Evolutionary conservation across 768 basidiomycete species (phyloP).

Genomic region (Termitomyces heimii): DNA sequence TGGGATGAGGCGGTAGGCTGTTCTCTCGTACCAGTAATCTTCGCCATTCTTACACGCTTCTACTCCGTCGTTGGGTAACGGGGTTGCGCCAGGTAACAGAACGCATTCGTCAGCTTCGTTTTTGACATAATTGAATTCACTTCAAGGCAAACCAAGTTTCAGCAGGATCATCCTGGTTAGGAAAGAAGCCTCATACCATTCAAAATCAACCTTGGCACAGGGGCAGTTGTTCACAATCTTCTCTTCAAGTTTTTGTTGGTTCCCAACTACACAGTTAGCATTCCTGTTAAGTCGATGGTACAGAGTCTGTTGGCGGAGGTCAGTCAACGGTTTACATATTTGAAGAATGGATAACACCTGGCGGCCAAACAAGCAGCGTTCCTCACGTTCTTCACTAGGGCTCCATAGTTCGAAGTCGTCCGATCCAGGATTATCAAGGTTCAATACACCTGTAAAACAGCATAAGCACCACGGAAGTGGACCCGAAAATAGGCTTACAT

Average conservation of each 20-base stretch:
- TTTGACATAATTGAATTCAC: constrained; percentile 89
- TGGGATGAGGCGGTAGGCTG: constrained; percentile 85
- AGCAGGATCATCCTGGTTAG: neutral
- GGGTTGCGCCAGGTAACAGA: constrained; percentile 59
- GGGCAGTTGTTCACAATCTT: constrained; percentile 64
- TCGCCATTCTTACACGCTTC: constrained; percentile 55
- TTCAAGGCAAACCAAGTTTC: constrained; percentile 21
- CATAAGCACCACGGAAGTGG: constrained; percentile 2
- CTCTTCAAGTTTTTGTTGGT: constrained; percentile 46
- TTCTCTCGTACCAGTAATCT: constrained; percentile 92
- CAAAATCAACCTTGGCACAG: constrained; percentile 77
- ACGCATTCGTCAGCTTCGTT: constrained; percentile 71
- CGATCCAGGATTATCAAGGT: constrained; percentile 60
- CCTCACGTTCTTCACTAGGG: constrained; percentile 83
- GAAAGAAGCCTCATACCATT: constrained; percentile 62
- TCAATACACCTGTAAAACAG: constrained; percentile 52
- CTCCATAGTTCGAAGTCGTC: constrained; percentile 99
- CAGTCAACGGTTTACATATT: neutral
- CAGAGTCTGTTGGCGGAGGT: constrained; percentile 48
- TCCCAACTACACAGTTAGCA: constrained; percentile 79
- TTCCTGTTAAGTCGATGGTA: constrained; percentile 86
- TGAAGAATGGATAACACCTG: constrained; percentile 45
- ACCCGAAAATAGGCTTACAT: constrained; percentile 46
- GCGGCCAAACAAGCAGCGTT: constrained; percentile 87
- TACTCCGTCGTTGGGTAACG: constrained; percentile 55